phyloP scores from a whole-genome alignment of 305 asterid species.

The Fraxinus velutina region DNA sequence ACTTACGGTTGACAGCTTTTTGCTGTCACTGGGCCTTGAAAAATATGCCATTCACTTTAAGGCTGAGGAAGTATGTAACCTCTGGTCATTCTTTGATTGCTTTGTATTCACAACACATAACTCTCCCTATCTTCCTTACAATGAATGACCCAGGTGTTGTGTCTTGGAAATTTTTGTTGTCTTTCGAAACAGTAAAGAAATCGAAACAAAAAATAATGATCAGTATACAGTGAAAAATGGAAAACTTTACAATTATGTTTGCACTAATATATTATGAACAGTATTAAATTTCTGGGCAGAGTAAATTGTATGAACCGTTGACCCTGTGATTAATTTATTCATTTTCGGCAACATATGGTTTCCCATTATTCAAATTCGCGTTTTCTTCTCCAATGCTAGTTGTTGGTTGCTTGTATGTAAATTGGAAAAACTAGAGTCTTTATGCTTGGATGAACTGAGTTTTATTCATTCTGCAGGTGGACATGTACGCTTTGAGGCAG shows the following conservation, averaged over 20 bases:
- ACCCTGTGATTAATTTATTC: not conserved
- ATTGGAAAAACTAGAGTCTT: not conserved
- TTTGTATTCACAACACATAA: not conserved
- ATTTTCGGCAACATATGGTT: conserved; percentile 7
- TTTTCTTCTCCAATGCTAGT: not conserved
- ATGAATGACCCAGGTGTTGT: conserved; percentile 11
- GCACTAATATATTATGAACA: not conserved
- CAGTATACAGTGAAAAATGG: not conserved
- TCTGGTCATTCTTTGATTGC: conserved; percentile 16
- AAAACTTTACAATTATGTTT: not conserved
- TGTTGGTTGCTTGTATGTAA: not conserved
- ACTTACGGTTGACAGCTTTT: conserved; percentile 68
- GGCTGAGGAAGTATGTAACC: conserved; percentile 83
- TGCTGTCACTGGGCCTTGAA: conserved; percentile 72
- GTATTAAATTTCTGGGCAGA: conserved; percentile 3
- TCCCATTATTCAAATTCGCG: not conserved
- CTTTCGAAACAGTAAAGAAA: not conserved
- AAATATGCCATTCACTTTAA: conserved; percentile 66
- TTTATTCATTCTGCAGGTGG: conserved; percentile 62
- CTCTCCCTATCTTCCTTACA: conserved; percentile 5
- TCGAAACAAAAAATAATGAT: not conserved
- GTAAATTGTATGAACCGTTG: not conserved
- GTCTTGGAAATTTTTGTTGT: not conserved
- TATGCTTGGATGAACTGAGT: not conserved
- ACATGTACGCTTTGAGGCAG: conserved; percentile 81